A percentile compares a stretch with the other conserved stretches of the same genome.
These are phyloP conservation scores for barrel medic (Medicago truncatula) DNA, from an alignment of 306 rosid species.

Conservation along the genomic window DNA sequence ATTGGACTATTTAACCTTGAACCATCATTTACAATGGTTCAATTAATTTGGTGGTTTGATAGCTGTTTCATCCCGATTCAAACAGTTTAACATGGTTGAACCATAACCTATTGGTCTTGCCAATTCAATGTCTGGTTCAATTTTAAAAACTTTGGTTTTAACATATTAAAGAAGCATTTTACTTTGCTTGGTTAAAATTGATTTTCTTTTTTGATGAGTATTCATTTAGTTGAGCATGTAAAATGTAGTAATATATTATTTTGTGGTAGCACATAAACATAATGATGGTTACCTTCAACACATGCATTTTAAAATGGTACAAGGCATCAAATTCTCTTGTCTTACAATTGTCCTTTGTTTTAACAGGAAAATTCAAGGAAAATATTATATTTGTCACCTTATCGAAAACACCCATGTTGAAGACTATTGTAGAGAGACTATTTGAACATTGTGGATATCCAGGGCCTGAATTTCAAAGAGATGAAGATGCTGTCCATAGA, in stretches of 20 bases:
- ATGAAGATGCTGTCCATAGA: conserved; percentile 33
- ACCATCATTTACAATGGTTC: no score
- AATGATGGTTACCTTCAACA: neutral
- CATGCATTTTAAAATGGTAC: neutral
- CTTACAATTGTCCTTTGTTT: conserved; percentile 26
- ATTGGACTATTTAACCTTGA: no score
- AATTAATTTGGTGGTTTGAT: no score
- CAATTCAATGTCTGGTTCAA: no score
- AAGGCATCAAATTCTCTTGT: neutral
- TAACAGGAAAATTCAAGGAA: conserved; percentile 50
- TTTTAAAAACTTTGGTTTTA: neutral
- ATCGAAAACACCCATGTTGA: conserved; percentile 51
- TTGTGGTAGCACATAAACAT: neutral
- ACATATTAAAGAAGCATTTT: neutral
- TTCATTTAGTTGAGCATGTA: neutral
- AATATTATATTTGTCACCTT: conserved; percentile 58
- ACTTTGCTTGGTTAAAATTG: neutral
- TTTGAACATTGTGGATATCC: conserved; percentile 34
- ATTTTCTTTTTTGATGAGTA: neutral
- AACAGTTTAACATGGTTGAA: no score
- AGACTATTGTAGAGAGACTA: conserved; percentile 47
- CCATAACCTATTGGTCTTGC: no score
- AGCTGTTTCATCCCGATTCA: no score
- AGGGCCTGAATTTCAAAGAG: conserved; percentile 45
- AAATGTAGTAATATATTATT: neutral